phyloP scores from a whole-genome alignment of 768 basidiomycete species.

The Tylopilus cervinicoccineus region DNA sequence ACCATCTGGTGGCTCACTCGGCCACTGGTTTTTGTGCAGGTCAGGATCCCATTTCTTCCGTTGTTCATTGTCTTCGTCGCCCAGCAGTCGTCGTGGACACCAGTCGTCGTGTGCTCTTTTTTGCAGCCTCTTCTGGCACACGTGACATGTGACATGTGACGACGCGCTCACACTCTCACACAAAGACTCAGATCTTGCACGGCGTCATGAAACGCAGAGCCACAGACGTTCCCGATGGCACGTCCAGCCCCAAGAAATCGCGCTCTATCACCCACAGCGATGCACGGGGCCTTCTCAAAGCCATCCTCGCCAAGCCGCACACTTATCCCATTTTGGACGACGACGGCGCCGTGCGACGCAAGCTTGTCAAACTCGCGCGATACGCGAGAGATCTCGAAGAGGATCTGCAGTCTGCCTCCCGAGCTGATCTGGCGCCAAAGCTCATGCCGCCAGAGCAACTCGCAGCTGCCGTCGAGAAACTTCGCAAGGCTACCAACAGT shows the following conservation, averaged over 20 bases:
- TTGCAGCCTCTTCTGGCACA: too few relatives aligned
- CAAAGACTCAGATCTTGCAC: constrained; percentile 10
- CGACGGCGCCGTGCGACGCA: constrained; percentile 27
- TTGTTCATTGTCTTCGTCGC: too few relatives aligned
- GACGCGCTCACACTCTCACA: constrained; percentile 13
- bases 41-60: too few relatives aligned
- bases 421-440: constrained; percentile 16
- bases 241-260: constrained; percentile 29
- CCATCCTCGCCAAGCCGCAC: constrained; percentile 36
- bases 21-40: too few relatives aligned
- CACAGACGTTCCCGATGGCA: constrained; percentile 15
- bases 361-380: constrained; percentile 29
- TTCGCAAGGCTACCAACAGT: constrained; percentile 41
- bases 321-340: constrained; percentile 35
- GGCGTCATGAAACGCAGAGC: constrained; percentile 35
- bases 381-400: constrained; percentile 33
- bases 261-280: constrained; percentile 25
- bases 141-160: constrained; percentile 22
- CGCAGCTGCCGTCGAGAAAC: constrained; percentile 40
- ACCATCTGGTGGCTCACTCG: too few relatives aligned
- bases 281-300: constrained; percentile 34
- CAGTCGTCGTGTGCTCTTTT: too few relatives aligned
- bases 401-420: constrained; percentile 20
- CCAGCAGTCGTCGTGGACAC: too few relatives aligned
- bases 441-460: constrained; percentile 38